These are phyloP conservation scores for Graphilbum fragrans DNA, from an alignment of 2,329 filamentous ascomycete genomes.

Conservation along the genomic window DNA sequence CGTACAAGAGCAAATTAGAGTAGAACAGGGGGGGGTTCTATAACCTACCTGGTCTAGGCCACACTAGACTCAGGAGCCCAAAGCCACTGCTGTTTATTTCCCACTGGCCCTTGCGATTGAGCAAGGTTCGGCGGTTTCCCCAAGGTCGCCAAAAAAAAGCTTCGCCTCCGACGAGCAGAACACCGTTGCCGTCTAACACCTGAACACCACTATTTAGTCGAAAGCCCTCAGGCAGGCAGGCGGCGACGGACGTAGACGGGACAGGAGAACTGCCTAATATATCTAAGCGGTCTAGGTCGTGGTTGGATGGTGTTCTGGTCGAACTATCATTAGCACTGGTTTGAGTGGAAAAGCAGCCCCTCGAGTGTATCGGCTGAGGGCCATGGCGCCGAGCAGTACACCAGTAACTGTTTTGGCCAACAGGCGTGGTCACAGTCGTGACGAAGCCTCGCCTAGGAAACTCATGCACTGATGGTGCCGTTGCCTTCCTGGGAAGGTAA, in stretches of 20 bases:
- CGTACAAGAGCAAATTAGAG: neutral
- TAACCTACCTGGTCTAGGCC: conserved; percentile 70
- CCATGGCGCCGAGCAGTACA: no score
- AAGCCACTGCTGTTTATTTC: conserved; percentile 61
- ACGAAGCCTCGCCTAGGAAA: no score
- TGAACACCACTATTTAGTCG: conserved; percentile 70
- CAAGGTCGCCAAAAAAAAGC: conserved; percentile 85
- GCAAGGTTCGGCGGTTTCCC: conserved; percentile 36
- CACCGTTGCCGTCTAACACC: conserved; percentile 40
- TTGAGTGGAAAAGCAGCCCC: no score
- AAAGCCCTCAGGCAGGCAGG: conserved; percentile 74
- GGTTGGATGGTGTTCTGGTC: no score
- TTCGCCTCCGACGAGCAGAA: conserved; percentile 72
- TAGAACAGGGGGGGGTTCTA: neutral
- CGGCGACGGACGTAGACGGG: conserved; percentile 74
- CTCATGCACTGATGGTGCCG: no score
- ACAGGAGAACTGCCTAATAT: conserved; percentile 63
- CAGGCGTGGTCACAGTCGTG: no score
- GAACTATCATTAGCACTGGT: no score
- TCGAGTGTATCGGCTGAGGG: no score
- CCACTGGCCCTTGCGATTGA: conserved; percentile 72
- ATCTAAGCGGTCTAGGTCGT: conserved; percentile 55
- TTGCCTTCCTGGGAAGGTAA: no score
- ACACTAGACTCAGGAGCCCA: conserved; percentile 64
- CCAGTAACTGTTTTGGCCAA: no score